A percentile compares a stretch with the other conserved stretches of the same genome.
Evolutionary conservation across 345 rosid species (phyloP).

Genomic region (Noccaea caerulescens): DNA sequence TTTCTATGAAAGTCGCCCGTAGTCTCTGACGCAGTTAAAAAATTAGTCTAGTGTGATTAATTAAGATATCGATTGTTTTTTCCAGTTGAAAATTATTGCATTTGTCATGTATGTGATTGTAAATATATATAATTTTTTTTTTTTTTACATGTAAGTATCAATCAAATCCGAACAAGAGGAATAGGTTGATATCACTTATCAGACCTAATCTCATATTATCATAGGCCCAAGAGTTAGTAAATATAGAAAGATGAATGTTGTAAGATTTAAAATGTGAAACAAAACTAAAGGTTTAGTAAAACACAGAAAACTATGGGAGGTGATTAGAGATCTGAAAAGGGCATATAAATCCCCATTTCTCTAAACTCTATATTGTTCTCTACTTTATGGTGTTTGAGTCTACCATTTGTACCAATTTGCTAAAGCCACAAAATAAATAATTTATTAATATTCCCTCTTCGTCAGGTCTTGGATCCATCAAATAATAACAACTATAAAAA

Average conservation of each 20-base stretch:
- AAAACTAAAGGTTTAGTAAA: slow-evolving; percentile 8
- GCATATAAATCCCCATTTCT: not conserved
- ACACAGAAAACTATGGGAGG: not conserved
- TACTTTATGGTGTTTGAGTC: slow-evolving; percentile 9
- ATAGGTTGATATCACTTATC: not conserved
- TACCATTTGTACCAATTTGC: slow-evolving; percentile 6
- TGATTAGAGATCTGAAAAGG: not conserved
- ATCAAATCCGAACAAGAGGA: not conserved
- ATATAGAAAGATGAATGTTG: not conserved
- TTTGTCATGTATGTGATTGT: slow-evolving; percentile 12
- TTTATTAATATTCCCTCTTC: slow-evolving; percentile 9
- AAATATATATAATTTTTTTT: too few species aligned
- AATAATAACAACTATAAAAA: slow-evolving; percentile 17
- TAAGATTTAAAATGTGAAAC: slow-evolving; percentile 1
- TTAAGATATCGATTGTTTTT: slow-evolving; percentile 11
- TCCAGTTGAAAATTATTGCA: slow-evolving; percentile 7
- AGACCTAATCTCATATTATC: not conserved
- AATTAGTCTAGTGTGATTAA: slow-evolving; percentile 19
- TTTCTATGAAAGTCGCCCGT: slow-evolving; percentile 30
- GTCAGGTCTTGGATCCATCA: slow-evolving; percentile 32
- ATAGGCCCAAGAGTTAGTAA: not conserved
- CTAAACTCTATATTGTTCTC: slow-evolving; percentile 2
- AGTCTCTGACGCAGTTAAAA: slow-evolving; percentile 12
- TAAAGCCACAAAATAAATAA: slow-evolving; percentile 18
- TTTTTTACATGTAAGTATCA: not conserved